Evolutionary conservation across 495 filamentous ascomycete genomes (phyloP).

Genomic region (Penicillium verhagenii): DNA sequence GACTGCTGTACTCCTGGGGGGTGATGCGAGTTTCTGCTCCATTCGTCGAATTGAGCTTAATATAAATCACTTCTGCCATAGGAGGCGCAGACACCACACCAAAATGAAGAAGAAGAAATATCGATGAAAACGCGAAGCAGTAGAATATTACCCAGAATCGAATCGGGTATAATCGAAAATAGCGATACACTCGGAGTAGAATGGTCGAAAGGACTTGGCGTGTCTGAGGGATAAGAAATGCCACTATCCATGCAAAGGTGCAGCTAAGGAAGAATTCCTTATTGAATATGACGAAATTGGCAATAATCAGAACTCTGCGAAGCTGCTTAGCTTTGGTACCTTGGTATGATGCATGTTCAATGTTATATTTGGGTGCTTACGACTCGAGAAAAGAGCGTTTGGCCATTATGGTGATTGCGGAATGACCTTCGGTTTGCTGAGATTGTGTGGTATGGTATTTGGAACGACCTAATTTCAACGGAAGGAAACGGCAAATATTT

Average conservation of each 20-base stretch:
- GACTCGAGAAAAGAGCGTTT: no score
- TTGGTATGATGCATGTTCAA: no score
- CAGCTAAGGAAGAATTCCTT: background rate
- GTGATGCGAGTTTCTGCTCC: background rate
- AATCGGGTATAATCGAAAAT: background rate
- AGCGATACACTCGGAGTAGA: background rate
- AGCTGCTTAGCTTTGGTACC: no score
- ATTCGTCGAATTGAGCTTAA: background rate
- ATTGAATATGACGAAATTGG: background rate
- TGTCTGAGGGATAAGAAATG: background rate
- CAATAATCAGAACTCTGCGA: no score
- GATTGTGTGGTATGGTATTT: no score
- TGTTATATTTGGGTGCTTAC: no score
- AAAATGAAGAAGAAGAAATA: background rate
- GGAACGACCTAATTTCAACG: no score
- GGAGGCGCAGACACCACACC: background rate
- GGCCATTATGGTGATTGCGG: no score
- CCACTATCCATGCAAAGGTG: background rate
- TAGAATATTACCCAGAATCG: background rate
- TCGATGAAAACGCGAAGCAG: background rate
- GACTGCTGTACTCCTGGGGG: background rate
- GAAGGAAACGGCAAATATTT: no score
- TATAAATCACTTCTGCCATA: background rate
- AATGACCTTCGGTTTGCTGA: no score
- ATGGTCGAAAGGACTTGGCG: background rate